Percentiles rank a stretch among this genome's conserved stretches.
Conservation (phyloP, 2,329 filamentous ascomycete genomes). For the Fusarium miscanthi region DNA sequence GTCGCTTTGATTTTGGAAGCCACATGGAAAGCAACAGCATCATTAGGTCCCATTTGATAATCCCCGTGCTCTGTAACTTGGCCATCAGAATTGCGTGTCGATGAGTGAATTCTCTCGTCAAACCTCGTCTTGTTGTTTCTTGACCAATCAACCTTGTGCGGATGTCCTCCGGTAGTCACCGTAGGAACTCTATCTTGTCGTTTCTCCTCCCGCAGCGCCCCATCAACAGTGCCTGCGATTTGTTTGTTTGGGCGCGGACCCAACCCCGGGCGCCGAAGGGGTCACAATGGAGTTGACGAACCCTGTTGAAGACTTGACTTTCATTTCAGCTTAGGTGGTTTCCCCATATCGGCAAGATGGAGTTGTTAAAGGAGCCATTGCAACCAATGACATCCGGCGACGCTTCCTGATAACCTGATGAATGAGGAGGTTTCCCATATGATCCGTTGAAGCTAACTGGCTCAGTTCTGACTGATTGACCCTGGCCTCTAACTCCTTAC, state of each 20-base stretch:
- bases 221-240: slow-evolving; percentile 3
- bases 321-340: slow-evolving; percentile 16
- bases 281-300: slow-evolving; percentile 19
- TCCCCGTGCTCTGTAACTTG: not conserved
- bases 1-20: not conserved
- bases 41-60: not conserved
- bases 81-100: slow-evolving; percentile 20
- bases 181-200: slow-evolving; percentile 31
- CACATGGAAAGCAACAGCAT: not conserved
- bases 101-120: not conserved
- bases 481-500: slow-evolving; percentile 5
- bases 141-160: slow-evolving; percentile 24
- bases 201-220: slow-evolving; percentile 4
- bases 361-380: slow-evolving; percentile 1
- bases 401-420: slow-evolving; percentile 17
- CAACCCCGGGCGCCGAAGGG: slow-evolving; percentile 23
- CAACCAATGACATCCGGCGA: slow-evolving; percentile 18
- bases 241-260: slow-evolving; percentile 30
- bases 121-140: not conserved
- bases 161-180: slow-evolving; percentile 17
- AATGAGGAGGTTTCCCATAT: slow-evolving; percentile 16
- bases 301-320: slow-evolving; percentile 18
- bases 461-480: not conserved
- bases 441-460: slow-evolving; percentile 16
- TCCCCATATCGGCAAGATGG: slow-evolving; percentile 7